Conservation (phyloP, 1,284 basidiomycete species). For the Sparassis latifolia region DNA sequence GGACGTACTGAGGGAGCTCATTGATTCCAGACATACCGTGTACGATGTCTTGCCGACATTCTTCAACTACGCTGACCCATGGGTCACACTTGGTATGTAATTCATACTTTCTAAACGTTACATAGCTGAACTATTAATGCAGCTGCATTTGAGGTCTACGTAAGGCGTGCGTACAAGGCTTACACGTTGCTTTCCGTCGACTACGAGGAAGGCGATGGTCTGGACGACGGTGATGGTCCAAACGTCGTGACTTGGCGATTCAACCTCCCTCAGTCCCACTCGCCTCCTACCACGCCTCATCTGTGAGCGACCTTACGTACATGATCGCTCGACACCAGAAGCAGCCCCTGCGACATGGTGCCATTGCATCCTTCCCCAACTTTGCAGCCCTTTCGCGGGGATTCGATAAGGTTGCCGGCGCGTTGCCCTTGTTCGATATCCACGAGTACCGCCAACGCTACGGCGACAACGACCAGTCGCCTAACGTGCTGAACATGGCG, state of each 20-base stretch:
- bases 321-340: conserved; percentile 78
- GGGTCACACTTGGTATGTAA: conserved; percentile 72
- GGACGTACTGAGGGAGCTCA: conserved; percentile 88
- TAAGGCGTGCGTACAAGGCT: conserved; percentile 92
- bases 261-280: conserved; percentile 81
- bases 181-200: conserved; percentile 92
- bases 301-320: conserved; percentile 85
- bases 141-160: conserved; percentile 96
- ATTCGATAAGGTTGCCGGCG: conserved; percentile 63
- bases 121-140: neutral
- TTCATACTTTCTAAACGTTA: neutral
- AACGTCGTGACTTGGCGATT: conserved; percentile 88
- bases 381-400: conserved; percentile 67
- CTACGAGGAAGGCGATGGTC: conserved; percentile 82
- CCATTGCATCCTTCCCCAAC: conserved; percentile 84
- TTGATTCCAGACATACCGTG: conserved; percentile 94
- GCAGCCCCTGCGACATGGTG: conserved; percentile 84
- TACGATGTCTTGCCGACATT: conserved; percentile 96
- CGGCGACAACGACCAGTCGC: conserved; percentile 65
- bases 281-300: conserved; percentile 80
- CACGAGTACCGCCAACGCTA: conserved; percentile 72
- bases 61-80: conserved; percentile 83
- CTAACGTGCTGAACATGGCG: conserved; percentile 92
- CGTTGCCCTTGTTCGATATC: conserved; percentile 67
- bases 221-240: conserved; percentile 76